Percentiles rank a stretch among this genome's conserved stretches.
Conservation (phyloP, 352 stramenopile species). For the Phytophthora tentaculata region DNA sequence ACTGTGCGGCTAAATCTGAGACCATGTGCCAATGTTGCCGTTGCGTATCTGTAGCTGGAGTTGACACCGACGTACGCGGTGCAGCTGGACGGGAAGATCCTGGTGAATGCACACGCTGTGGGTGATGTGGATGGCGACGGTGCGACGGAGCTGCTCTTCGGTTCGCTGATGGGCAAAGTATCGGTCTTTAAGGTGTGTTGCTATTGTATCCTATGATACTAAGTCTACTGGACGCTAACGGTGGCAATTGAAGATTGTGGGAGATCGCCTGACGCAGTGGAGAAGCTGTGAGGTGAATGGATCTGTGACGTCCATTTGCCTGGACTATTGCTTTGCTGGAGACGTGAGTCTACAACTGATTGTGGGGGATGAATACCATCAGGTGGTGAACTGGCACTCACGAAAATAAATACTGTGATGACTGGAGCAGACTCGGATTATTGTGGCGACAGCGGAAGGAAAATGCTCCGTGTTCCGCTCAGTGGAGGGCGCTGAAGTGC, state of each 20-base stretch:
- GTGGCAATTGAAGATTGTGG: constrained; percentile 41
- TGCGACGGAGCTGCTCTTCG: constrained; percentile 68
- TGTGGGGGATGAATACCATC: neutral
- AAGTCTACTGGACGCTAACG: neutral
- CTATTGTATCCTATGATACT: neutral
- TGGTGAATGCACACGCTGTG: constrained; percentile 71
- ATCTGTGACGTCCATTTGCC: constrained; percentile 73
- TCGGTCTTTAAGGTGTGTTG: constrained; percentile 68
- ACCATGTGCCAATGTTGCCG: constrained; percentile 12
- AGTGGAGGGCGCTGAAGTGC: constrained; percentile 54
- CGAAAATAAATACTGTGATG: neutral
- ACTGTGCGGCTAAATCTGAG: neutral
- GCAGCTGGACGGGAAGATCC: constrained; percentile 70
- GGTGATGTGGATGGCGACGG: constrained; percentile 76
- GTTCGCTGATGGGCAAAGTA: constrained; percentile 65
- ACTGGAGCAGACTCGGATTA: constrained; percentile 51
- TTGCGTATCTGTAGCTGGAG: constrained; percentile 54
- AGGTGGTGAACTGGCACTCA: neutral
- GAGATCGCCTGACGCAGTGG: constrained; percentile 60
- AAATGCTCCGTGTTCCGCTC: constrained; percentile 69
- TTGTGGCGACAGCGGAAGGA: constrained; percentile 80
- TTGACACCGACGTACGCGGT: constrained; percentile 63
- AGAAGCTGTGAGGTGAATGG: constrained; percentile 66
- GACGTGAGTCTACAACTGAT: too few relatives aligned
- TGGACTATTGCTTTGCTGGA: constrained; percentile 45